Evolutionary conservation across 2,329 filamentous ascomycete species (phyloP).

Genomic region (Botrytis fabae): DNA sequence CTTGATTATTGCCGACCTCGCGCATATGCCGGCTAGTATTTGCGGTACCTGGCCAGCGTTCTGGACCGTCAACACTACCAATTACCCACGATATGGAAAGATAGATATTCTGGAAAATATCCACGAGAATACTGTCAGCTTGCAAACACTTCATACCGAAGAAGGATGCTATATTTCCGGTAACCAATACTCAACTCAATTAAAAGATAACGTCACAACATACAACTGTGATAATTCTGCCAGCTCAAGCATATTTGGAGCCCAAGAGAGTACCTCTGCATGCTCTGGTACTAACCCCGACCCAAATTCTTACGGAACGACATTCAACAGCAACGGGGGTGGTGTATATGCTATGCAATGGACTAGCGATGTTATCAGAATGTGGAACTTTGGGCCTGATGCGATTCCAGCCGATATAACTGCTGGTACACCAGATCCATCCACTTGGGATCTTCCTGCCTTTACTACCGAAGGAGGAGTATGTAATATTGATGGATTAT

Average conservation of each 20-base stretch:
- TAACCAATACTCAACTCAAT: slow-evolving; percentile 22
- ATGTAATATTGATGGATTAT: slow-evolving; percentile 67
- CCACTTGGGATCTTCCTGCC: slow-evolving; percentile 65
- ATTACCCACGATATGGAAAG: slow-evolving; percentile 54
- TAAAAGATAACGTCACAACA: slow-evolving; percentile 20
- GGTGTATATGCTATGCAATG: slow-evolving; percentile 71
- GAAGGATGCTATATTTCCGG: slow-evolving; percentile 46
- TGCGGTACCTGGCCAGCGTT: slow-evolving; percentile 70
- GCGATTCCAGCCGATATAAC: slow-evolving; percentile 65
- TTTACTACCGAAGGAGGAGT: slow-evolving; percentile 59
- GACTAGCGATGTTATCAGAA: slow-evolving; percentile 64
- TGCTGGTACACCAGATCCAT: slow-evolving; percentile 57
- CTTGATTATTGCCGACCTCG: slow-evolving; percentile 68
- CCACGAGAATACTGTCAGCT: slow-evolving; percentile 58
- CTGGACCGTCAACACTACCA: slow-evolving; percentile 67
- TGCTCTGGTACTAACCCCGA: slow-evolving; percentile 42
- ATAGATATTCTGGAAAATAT: slow-evolving; percentile 67
- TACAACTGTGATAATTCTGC: slow-evolving; percentile 34
- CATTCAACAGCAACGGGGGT: slow-evolving; percentile 65
- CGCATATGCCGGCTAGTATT: slow-evolving; percentile 65
- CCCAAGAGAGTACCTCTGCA: slow-evolving; percentile 43
- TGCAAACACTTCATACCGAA: slow-evolving; percentile 62
- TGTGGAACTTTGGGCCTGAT: slow-evolving; percentile 73
- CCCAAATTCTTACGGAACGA: slow-evolving; percentile 50
- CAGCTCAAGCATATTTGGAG: slow-evolving; percentile 36